Base-by-base conservation (phyloP, 2,329 filamentous ascomycete genomes). In the Penicillium sp. region DNA sequence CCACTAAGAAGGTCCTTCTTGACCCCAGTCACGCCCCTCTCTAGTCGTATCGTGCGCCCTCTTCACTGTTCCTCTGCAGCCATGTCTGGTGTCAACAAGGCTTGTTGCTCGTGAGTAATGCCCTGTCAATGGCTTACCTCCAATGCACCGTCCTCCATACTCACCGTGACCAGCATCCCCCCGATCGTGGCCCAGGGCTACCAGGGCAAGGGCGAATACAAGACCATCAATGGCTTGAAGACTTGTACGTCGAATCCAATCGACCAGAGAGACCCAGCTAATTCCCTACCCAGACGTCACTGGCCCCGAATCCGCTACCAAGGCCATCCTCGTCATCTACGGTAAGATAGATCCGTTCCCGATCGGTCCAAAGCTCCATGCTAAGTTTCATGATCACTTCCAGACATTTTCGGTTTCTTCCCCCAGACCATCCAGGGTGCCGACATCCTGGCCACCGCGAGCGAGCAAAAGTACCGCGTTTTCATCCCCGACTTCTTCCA, bases 401-500 rank as follows among this genome's bases (percentile, higher is more conserved):
- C 43, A 71, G 79, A 82, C 61, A 81, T 82, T 65, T 83, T 83
- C 62, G 80, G 80, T 45, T 83, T 78, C 73, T 82, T 79, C 68
- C 72, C 74, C 9, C 80, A 83, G 61, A 83, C 79, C 10, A 58
- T 82, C 17, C 80, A 83, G 61, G 80, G 80, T 40, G 79, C 80
- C 55, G 80, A 83, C 57, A 82, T 83, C 59, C 75, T 83, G 38
- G 77, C 80, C 26, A 69, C 72, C 57, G 72, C 75, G 31, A 75
- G 83, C 77, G 69, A 79, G 73, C 67, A 75, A 53, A 81, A 86
- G 63, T 93, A 94, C 75, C 83, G 82, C 59, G 87, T 95, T 58
- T 89, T 90, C 71, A 90, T 96, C 56, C 90, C 90, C 26, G 90
- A 96, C 72, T 91, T 87, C 77, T 95, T 95, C 74, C 78, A 86